Evolutionary conservation across 2,329 filamentous ascomycete genomes (phyloP).

Genomic region (Neopestalotiopsis sp.): DNA sequence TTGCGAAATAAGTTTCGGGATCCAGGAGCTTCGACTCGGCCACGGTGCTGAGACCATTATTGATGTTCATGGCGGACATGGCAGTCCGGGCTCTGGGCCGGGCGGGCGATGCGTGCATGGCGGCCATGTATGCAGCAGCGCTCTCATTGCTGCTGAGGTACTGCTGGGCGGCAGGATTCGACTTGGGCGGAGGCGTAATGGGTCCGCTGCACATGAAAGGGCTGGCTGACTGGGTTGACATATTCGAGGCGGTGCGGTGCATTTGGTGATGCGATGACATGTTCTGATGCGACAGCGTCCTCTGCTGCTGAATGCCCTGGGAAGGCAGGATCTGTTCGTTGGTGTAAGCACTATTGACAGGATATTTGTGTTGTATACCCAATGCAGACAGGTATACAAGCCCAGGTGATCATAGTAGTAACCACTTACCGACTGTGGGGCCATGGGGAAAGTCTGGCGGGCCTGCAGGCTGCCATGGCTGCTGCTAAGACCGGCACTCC

Average conservation of each 20-base stretch:
- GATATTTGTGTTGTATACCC: conserved; percentile 1
- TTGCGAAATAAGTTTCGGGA: conserved; percentile 45
- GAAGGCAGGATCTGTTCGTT: conserved; percentile 7
- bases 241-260: conserved; percentile 50
- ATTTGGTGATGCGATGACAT: conserved; percentile 44
- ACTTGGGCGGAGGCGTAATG: conserved; percentile 40
- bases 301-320: conserved; percentile 37
- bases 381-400: background rate
- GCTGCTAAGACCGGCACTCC: conserved; percentile 26
- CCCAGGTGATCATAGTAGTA: background rate
- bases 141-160: conserved; percentile 40
- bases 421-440: conserved; percentile 34
- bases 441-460: conserved; percentile 12
- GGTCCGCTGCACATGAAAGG: conserved; percentile 44
- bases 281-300: conserved; percentile 41
- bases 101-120: conserved; percentile 31
- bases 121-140: conserved; percentile 31
- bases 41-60: conserved; percentile 38
- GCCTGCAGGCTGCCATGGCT: conserved; percentile 25
- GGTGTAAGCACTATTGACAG: conserved; percentile 12
- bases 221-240: conserved; percentile 44
- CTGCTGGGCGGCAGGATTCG: conserved; percentile 29
- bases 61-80: conserved; percentile 29
- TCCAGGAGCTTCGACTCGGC: conserved; percentile 44
- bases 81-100: conserved; percentile 30